Base-by-base conservation (phyloP, 176 grass and related monocot genomes). In the Musa acuminata region DNA sequence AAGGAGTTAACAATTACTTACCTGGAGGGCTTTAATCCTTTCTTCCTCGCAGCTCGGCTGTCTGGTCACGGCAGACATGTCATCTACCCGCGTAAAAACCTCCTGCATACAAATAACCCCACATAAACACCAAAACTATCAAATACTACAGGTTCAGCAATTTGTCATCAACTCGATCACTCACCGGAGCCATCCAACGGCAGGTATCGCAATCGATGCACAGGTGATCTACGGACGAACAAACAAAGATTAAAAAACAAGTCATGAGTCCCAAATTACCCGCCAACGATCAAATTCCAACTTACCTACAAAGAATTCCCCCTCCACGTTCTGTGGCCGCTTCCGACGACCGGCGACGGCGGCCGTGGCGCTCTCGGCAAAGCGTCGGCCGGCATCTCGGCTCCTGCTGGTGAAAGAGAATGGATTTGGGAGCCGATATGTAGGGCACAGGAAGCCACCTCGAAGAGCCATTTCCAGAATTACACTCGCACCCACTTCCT, bases 181-280 rank as follows among this genome's bases (percentile, higher is more conserved):
- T 51, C 54, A 87, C 87, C 67, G 93, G 90, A 54, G 93, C 93
- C 85, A 97, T 97, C 93, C 93, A 97, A 62, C 93, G 90, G 80
- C 93, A 97, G 60, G 90, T 88, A 68, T 86, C 83, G 80, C 93
- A 97, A 54, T 97, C 93, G 74, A 97, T 97, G 81, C 93, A 97
- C 2, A 77, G 77, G 16, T 85, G 83, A 65, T 97, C 93, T 97
- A 82, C 55, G 72, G 51, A 9, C 8, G 77, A 75, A 50, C 3
- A 50, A 22, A 43, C 67, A 22, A 51, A 70, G 8, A 70, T 51
- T 13, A 65, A 23, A 1, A 9, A 70, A n/a, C 11, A 8, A n/a
- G 43, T 4, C 2, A 70, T 1, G 43, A 1, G 35, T 19, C 43
- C 11, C 55, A 17, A 55, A 54, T 14, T 43, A 43, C 35, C 35